Conservation (phyloP, 768 basidiomycete species). For the Pluteus cervinus region DNA sequence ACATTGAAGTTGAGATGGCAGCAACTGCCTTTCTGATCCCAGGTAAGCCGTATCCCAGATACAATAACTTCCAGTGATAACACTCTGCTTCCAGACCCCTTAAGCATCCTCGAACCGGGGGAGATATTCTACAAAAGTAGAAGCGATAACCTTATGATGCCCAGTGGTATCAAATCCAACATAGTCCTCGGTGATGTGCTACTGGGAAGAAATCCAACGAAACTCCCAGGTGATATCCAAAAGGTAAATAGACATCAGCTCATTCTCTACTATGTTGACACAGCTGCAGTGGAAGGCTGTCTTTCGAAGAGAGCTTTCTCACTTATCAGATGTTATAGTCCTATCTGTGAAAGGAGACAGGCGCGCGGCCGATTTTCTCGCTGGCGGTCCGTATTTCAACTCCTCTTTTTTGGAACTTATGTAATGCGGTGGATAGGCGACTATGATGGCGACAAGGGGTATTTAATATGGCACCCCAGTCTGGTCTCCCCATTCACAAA, state of each 20-base stretch:
- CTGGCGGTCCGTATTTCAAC: conserved; percentile 40
- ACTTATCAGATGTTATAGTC: conserved; percentile 53
- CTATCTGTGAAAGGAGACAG: conserved; percentile 46
- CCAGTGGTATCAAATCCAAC: conserved; percentile 41
- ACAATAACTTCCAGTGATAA: too few relatives aligned
- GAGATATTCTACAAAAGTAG: conserved; percentile 57
- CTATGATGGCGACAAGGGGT: conserved; percentile 63
- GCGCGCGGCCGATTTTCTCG: conserved; percentile 58
- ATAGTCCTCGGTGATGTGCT: conserved; percentile 52
- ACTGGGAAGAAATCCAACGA: conserved; percentile 64
- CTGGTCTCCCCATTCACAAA: conserved; percentile 52
- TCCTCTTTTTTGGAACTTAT: neutral
- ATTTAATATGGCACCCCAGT: conserved; percentile 51
- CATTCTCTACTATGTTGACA: too few relatives aligned
- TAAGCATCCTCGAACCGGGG: conserved; percentile 41
- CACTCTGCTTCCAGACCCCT: conserved; percentile 42
- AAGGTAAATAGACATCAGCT: conserved; percentile 41
- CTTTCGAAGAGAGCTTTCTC: conserved; percentile 38
- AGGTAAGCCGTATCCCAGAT: conserved; percentile 35
- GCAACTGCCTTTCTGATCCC: conserved; percentile 57
- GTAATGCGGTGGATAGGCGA: conserved; percentile 40
- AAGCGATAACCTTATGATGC: conserved; percentile 28
- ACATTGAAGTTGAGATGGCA: conserved; percentile 50
- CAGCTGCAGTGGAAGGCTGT: conserved; percentile 62
- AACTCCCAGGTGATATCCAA: conserved; percentile 56